Conservation (phyloP, 495 filamentous ascomycete species). For the Talaromyces proteolyticus region DNA sequence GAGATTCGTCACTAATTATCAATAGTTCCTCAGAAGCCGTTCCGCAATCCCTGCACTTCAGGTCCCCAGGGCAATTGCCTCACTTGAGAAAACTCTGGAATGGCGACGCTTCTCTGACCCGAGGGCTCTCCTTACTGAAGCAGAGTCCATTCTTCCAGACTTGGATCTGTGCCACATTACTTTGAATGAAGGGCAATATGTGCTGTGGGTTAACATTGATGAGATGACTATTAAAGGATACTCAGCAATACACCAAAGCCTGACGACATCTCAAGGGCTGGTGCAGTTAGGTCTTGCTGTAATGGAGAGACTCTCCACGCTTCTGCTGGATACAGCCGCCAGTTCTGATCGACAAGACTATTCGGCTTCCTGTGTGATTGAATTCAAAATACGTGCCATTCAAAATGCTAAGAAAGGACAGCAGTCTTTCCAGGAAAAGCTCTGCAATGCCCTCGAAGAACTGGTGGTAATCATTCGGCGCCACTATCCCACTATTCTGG, state of each 20-base stretch:
- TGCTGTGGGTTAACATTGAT: slow-evolving; percentile 2
- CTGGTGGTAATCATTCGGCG: not conserved
- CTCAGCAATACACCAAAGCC: not conserved
- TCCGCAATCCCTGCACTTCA: slow-evolving; percentile 1
- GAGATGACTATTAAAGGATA: not conserved
- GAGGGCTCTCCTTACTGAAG: not conserved
- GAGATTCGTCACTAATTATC: not conserved
- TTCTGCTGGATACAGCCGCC: not conserved
- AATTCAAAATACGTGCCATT: not conserved
- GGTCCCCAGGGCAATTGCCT: not conserved
- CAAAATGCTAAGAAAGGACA: not conserved
- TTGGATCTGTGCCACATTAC: not conserved
- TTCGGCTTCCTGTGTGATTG: not conserved
- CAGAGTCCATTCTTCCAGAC: not conserved
- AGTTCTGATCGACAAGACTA: not conserved
- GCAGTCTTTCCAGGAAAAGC: not conserved
- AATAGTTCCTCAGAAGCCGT: not conserved
- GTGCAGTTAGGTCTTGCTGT: slow-evolving; percentile 1
- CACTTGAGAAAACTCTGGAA: not conserved
- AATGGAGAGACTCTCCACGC: not conserved
- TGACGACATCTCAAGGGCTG: not conserved
- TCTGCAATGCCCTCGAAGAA: not conserved
- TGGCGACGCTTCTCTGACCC: slow-evolving; percentile 1
- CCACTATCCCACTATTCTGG: slow-evolving; percentile 1
- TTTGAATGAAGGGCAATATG: not conserved